Base-by-base conservation (phyloP, 1,284 basidiomycete species). In the Lignosus rhinocerotis region DNA sequence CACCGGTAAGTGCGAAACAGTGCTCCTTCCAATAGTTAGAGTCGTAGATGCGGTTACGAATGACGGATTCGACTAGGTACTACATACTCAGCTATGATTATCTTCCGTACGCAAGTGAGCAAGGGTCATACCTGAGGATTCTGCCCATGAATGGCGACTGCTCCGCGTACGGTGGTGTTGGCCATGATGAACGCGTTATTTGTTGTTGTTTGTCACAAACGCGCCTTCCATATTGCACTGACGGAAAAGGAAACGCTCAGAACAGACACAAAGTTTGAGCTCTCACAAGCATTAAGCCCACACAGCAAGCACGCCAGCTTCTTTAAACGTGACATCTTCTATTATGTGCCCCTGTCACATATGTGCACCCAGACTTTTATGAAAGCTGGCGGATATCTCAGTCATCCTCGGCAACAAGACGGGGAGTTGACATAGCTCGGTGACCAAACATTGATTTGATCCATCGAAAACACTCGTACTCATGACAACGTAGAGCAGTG, bases 21-120 rank as follows among this genome's bases (percentile, higher is more conserved):
- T 95, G 92, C 70, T 98, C 94, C 75, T 98, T 99, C 97, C 97
- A 99, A 75, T 87, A 99, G 16, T 83, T 76, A 0, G 92, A 92
- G 73, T 98, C 96, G 79, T 98, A 99, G 62, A 99, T 98, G 58
- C 97, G 87, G 68, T 90, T 92, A 48, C 97, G 87, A 65, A 99
- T 95, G 62, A 98, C 92, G 55, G 95, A 97, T 80, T 99, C 97
- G 48, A 99, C 91, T 71, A 99, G 80, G 75, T 88, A 95, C 93
- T 98, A 70, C 51, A 63, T 63, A 64, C 72, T 79, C 53, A 72
- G 75, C 54, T 45, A 53, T 61, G 53, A 55, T 55, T 43, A 58
- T 59, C 47, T 46, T 48, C 62, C 36, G 19, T 49, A 19, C 21
- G n/a, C 31, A 33, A n/a, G 43, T 6, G 1, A 31, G 32, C 43